Conservation (phyloP, 2,329 filamentous ascomycete species). For the Fusarium neocosmosporiellum region DNA sequence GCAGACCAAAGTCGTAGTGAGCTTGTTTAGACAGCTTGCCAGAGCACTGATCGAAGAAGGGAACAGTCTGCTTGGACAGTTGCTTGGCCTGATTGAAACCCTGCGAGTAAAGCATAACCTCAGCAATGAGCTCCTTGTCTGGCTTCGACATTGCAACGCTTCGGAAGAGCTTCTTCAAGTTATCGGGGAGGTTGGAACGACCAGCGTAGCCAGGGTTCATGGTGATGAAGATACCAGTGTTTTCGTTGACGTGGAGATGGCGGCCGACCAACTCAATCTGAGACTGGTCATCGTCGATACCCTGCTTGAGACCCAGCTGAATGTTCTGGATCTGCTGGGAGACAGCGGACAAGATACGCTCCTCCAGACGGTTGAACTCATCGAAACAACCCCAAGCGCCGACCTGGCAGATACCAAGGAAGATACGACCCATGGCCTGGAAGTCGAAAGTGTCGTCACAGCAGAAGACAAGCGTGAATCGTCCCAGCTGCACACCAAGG, state of each 20-base stretch:
- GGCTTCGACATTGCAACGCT: slow-evolving; percentile 99
- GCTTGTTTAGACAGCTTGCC: slow-evolving; percentile 90
- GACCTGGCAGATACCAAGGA: slow-evolving; percentile 98
- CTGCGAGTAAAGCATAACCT: slow-evolving; percentile 99
- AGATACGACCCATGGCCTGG: slow-evolving; percentile 99
- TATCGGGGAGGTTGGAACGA: slow-evolving; percentile 97
- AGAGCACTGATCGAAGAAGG: slow-evolving; percentile 95
- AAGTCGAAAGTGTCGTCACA: slow-evolving; percentile 99
- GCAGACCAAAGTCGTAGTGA: slow-evolving; percentile 98
- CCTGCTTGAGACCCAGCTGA: slow-evolving; percentile 91
- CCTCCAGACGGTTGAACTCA: slow-evolving; percentile 98
- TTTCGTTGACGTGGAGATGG: slow-evolving; percentile 87
- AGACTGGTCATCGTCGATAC: slow-evolving; percentile 81
- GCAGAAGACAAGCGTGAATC: slow-evolving; percentile 98
- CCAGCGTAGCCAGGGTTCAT: slow-evolving; percentile 99
- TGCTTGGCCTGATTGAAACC: slow-evolving; percentile 97
- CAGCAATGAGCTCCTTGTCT: slow-evolving; percentile 98
- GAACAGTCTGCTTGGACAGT: slow-evolving; percentile 94
- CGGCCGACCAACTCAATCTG: slow-evolving; percentile 96
- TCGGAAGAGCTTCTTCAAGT: slow-evolving; percentile 99
- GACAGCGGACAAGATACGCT: slow-evolving; percentile 96
- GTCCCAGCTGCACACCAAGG: slow-evolving; percentile 92
- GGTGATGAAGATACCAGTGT: slow-evolving; percentile 99
- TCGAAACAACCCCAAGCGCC: slow-evolving; percentile 99
- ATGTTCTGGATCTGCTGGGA: slow-evolving; percentile 99